phyloP scores from a whole-genome alignment of 768 basidiomycete species.

The Suillus tomentosus region DNA sequence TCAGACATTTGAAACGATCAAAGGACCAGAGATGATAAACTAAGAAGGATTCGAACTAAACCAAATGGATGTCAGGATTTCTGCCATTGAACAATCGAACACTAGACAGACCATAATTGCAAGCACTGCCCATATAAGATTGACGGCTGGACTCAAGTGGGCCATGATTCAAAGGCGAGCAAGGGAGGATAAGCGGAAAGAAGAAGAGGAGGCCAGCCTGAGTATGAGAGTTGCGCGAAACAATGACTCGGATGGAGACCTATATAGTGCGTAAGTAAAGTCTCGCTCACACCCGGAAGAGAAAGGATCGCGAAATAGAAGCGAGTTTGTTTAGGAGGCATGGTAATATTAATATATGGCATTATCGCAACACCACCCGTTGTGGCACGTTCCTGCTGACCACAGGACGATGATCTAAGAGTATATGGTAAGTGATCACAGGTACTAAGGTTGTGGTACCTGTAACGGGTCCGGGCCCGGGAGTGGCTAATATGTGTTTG shows the following conservation, averaged over 20 bases:
- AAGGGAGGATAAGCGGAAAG: constrained; percentile 24
- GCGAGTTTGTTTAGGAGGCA: no score
- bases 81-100: background rate
- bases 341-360: background rate
- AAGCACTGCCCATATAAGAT: constrained; percentile 65
- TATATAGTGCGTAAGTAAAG: background rate
- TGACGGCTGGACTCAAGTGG: constrained; percentile 60
- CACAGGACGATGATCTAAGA: background rate
- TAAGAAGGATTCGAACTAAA: constrained; percentile 61
- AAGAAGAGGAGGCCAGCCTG: constrained; percentile 12
- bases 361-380: background rate
- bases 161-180: constrained; percentile 46
- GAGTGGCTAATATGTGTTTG: background rate
- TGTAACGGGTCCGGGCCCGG: no score
- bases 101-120: constrained; percentile 46
- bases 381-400: constrained; percentile 1
- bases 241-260: no score
- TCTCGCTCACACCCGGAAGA: background rate
- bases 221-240: background rate
- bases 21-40: constrained; percentile 79
- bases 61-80: background rate
- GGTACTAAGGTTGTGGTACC: background rate
- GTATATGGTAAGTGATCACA: background rate
- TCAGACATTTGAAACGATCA: constrained; percentile 75
- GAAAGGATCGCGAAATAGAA: background rate